Base-by-base conservation (phyloP, 371 early-diverging fungal species). In the Lichtheimia hyalospora region DNA sequence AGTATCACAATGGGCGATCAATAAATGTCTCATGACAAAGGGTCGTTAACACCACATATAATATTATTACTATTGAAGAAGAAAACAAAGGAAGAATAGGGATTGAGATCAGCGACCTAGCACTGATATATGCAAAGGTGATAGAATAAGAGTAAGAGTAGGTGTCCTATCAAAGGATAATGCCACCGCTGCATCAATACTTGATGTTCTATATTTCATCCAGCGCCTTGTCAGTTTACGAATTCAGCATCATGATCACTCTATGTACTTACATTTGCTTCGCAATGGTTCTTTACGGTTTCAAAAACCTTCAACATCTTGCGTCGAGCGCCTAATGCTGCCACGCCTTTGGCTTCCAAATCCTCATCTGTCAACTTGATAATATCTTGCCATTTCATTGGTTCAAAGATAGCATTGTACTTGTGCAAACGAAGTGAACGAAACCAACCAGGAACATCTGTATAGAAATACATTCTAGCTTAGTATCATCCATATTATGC, bases 281-380 rank as follows among this genome's bases (percentile, higher is more conserved):
- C 76, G 63, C 81, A 81, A 56, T 81, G 78, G 5, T 66, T 60
- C 57, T 82, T 80, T 40, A 98, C 84, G 24, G 86, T 79, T 62
- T 95, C 96, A 81, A 98, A 98, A 27, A 96, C 94, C 71, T 96
- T 96, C 54, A 96, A 77, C 91, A 98, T 91, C 74, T 98, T 98
- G 62, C 95, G 85, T 57, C 98, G 86, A 7, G 97, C 98, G 41
- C 97, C 97, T 61, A 96, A 83, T 28, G 97, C 97, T 8, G 91
- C 84, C 5, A 98, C 96, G 5, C 98, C 98, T 66, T 89, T 87
- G 18, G 84, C 85, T 54, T 83, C 79, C 64, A 98, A 79, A 20
- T 89, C 89, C 27, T 89, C 89, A 58, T 97, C 96, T 12, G 80
- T 78, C 68, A 98, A 69, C 51, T 88, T 85, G 52, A 98, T 86